Base-by-base conservation (phyloP, 1,139 yeast species). In the Debaryomyces sp. region DNA sequence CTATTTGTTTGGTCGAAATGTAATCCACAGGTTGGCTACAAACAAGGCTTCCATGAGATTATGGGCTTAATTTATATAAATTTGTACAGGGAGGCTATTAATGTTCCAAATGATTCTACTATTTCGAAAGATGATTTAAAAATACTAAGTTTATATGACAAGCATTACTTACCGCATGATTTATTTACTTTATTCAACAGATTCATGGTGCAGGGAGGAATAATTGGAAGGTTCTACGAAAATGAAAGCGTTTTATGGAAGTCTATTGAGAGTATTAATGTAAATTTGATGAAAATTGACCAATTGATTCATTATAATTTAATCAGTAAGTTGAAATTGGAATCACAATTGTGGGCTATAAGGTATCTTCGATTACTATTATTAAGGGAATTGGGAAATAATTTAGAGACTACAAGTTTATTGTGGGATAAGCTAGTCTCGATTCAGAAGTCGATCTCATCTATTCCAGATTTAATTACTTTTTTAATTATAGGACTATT, bases 21-120 rank as follows among this genome's bases (percentile, higher is more conserved):
- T 54, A 81, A 82, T 56, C 75, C 78, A 22, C 63, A 66, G 37
- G 70, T 75, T n/a, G 80, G 82, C 2, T 86, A 86, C 61, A 84
- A 81, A 56, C 92, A 86, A 59, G 92, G 92, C 0, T 72, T 81
- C 52, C 92, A 86, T 63, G 92, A 86, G 60, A 70, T 86, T 12
- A 69, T 84, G 53, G 91, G 89, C 1, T 61, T 84, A 50, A 68
- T 86, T 1, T 84, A 77, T 58, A 64, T 81, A 49, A 78, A 76
- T 50, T 52, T 84, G n/a, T 62, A 68, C 51, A 60, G 63, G 8
- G 85, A 81, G 61, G 61, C 77, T 2, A 57, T 69, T 1, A 56
- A 47, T 10, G 66, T 75, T 5, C 73, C 79, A 1, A 64, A 59
- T 37, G 62, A 74, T 7, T 68, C 67, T 46, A 63, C 74, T 1